phyloP scores from a whole-genome alignment of 2,329 filamentous ascomycete species.

The Apiospora saccharicola region DNA sequence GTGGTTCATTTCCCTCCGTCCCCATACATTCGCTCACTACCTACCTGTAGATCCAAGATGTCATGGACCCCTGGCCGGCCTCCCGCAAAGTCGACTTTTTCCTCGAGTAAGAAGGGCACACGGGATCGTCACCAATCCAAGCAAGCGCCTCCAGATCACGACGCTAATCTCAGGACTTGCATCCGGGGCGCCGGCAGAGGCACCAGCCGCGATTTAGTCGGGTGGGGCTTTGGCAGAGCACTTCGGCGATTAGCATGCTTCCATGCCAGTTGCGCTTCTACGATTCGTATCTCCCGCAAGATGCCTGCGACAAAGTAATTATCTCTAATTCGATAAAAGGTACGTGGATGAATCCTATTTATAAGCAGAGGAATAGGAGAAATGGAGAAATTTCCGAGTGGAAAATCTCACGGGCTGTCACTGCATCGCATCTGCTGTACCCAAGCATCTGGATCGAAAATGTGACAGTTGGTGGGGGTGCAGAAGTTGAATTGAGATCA shows the following conservation, averaged over 20 bases:
- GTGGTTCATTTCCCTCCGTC: neutral
- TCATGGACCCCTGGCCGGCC: neutral
- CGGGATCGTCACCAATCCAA: neutral
- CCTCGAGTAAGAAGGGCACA: neutral
- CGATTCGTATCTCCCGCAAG: neutral
- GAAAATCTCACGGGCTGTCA: neutral
- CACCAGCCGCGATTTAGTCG: constrained; percentile 7
- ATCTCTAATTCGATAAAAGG: neutral
- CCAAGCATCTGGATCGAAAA: neutral
- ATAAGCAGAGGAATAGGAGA: too few relatives aligned
- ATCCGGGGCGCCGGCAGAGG: neutral
- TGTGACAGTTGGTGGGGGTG: neutral
- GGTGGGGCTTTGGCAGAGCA: neutral
- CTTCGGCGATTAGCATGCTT: neutral
- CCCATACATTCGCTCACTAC: neutral
- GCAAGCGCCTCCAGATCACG: neutral
- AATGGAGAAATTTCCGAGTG: neutral
- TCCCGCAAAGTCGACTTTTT: neutral
- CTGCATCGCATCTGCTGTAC: neutral
- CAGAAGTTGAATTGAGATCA: neutral
- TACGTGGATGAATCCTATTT: too few relatives aligned
- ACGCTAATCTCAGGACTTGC: constrained; percentile 14
- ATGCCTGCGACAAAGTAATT: neutral
- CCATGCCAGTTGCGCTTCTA: neutral
- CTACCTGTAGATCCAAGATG: neutral